Conservation (phyloP, 352 stramenopile species). For the Phytophthora cactorum region DNA sequence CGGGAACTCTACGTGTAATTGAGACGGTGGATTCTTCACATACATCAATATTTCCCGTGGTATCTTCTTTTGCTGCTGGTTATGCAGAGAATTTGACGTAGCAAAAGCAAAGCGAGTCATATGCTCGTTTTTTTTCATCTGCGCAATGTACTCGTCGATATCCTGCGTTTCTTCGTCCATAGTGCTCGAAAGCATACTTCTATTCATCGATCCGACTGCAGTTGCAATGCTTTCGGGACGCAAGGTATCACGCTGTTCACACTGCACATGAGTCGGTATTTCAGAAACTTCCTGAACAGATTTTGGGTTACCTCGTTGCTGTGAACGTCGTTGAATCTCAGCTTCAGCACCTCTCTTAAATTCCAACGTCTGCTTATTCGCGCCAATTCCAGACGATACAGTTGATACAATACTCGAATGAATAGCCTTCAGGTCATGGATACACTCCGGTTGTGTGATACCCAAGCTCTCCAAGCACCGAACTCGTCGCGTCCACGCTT, state of each 20-base stretch:
- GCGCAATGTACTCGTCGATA: constrained; percentile 33
- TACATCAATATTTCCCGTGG: constrained; percentile 27
- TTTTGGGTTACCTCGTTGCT: neutral
- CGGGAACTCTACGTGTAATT: constrained; percentile 30
- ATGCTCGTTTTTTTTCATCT: constrained; percentile 17
- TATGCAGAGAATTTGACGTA: neutral
- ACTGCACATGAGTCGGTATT: constrained; percentile 11
- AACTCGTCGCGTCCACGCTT: constrained; percentile 33
- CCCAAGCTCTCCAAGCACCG: constrained; percentile 23
- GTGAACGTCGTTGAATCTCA: neutral
- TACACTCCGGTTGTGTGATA: constrained; percentile 5
- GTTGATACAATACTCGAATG: constrained; percentile 1
- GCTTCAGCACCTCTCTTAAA: constrained; percentile 11
- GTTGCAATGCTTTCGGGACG: neutral
- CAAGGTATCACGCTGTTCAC: constrained; percentile 6
- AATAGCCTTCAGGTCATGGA: constrained; percentile 14
- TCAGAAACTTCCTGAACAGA: constrained; percentile 1
- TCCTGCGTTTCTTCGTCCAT: neutral
- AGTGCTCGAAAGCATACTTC: neutral
- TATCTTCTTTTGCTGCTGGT: neutral
- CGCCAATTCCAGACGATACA: constrained; percentile 8
- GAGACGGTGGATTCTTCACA: constrained; percentile 6
- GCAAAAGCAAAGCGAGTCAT: neutral
- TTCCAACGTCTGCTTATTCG: neutral
- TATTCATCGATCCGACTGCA: no score